Base-by-base conservation (phyloP, 2,329 filamentous ascomycete genomes). In the Chaetoscypha palmicola region DNA sequence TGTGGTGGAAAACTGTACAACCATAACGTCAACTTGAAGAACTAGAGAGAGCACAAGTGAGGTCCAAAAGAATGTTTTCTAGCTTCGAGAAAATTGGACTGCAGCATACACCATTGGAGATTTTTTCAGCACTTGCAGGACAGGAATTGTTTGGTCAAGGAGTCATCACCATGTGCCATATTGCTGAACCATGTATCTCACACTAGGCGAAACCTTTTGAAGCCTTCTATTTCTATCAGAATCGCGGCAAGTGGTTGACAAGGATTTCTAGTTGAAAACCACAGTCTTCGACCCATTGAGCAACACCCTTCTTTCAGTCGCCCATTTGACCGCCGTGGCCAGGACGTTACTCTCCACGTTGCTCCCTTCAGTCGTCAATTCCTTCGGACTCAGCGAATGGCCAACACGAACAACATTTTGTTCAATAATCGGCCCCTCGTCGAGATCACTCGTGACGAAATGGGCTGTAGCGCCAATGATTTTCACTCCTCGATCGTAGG, bases 371-470 rank as follows among this genome's bases (percentile, higher is more conserved):
- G 86, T 81, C 2, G 86, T 83, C 60, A 91, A 65, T 61, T 83
- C 79, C 70, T 85, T 86, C 14, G 86, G 74, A 56, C 76, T 81
- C 77, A 89, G 77, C 53, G 72, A 75, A 65, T 92, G 86, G 62
- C 87, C 82, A 20, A 91, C 86, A 12, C 86, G 70, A 4, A 81
- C 75, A 42, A 91, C 80, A 43, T 85, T 75, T 74, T 92, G 86
- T 74, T 91, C 86, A 55, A 92, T 92, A 56, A 92, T 92, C 9
- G 86, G 86, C 2, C 86, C 86, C 69, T 92, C 86, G 59, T 92
- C 86, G 49, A 92, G 66, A 64, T 91, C 86, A 21, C 83, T 84
- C 1, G 86, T 92, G 53, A 91, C 86, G 56, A 91, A 91, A 67
- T 92, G 86, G 4, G 86, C 86, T 2, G 85, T 89, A 19, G 86